Percentiles rank a stretch among this genome's conserved stretches.
phyloP scores from a whole-genome alignment of 148 eudicot genomes.

The Fagopyrum esculentum region DNA sequence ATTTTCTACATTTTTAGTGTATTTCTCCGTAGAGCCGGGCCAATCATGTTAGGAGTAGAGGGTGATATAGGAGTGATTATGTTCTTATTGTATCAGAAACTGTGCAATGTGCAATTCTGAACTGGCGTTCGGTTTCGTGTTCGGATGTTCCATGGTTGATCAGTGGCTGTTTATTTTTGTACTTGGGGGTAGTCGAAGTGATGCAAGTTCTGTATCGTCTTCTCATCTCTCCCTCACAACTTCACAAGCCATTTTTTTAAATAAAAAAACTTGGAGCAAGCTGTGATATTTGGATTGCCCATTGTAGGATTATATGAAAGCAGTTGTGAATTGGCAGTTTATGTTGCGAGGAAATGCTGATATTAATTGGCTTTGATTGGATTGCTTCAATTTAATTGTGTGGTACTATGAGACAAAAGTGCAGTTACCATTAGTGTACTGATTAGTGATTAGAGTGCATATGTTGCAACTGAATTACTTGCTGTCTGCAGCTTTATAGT shows the following conservation, averaged over 20 bases:
- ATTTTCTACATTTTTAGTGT: not conserved
- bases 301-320: not conserved
- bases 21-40: not conserved
- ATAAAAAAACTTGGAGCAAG: not conserved
- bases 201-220: not conserved
- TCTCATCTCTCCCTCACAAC: not conserved
- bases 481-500: not conserved
- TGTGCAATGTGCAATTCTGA: not conserved
- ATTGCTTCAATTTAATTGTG: not conserved
- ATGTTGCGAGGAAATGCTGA: not conserved
- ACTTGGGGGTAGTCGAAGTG: not conserved
- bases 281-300: not conserved
- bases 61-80: not conserved
- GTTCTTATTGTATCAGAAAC: not conserved
- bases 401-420: not conserved
- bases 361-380: not conserved
- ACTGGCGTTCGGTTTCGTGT: not conserved
- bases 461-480: not conserved
- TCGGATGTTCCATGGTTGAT: not conserved
- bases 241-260: too few relatives aligned
- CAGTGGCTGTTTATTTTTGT: not conserved
- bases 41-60: conserved; percentile 4
- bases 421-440: too few relatives aligned
- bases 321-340: not conserved
- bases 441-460: not conserved